These are phyloP conservation scores for Amanita fuliginea DNA, from an alignment of 768 basidiomycete genomes.

Conservation along the genomic window DNA sequence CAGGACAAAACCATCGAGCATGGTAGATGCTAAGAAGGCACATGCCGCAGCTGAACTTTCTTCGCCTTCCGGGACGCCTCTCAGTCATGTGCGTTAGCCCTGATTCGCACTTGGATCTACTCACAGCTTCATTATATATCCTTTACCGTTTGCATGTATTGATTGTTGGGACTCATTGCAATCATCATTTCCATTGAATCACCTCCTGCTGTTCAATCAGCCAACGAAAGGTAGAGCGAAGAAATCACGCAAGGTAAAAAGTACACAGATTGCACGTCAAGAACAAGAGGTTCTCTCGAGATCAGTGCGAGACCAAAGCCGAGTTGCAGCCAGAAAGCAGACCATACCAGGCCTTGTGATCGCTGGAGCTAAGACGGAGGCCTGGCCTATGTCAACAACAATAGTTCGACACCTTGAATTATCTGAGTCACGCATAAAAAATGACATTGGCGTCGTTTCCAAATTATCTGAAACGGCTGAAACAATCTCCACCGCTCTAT, in stretches of 20 bases:
- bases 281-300: background rate
- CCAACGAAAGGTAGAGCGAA: slow-evolving; percentile 66
- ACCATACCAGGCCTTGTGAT: background rate
- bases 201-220: slow-evolving; percentile 27
- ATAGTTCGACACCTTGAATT: background rate
- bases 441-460: background rate
- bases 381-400: background rate
- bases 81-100: slow-evolving; percentile 84
- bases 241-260: slow-evolving; percentile 47
- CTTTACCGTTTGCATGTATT: slow-evolving; percentile 17
- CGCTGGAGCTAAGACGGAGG: background rate
- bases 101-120: slow-evolving; percentile 32
- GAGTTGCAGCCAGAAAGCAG: background rate
- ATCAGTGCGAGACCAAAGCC: background rate
- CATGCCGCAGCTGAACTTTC: slow-evolving; percentile 23
- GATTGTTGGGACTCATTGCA: slow-evolving; percentile 18
- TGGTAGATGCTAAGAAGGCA: slow-evolving; percentile 14
- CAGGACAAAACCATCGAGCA: slow-evolving; percentile 16
- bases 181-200: slow-evolving; percentile 15
- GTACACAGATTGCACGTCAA: background rate
- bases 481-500: background rate
- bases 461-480: background rate
- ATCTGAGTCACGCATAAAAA: background rate
- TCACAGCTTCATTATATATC: slow-evolving; percentile 25
- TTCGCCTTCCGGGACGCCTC: slow-evolving; percentile 45